These are phyloP conservation scores for Talaromyces pinophilus DNA, from an alignment of 2,329 filamentous ascomycete genomes.

Conservation along the genomic window DNA sequence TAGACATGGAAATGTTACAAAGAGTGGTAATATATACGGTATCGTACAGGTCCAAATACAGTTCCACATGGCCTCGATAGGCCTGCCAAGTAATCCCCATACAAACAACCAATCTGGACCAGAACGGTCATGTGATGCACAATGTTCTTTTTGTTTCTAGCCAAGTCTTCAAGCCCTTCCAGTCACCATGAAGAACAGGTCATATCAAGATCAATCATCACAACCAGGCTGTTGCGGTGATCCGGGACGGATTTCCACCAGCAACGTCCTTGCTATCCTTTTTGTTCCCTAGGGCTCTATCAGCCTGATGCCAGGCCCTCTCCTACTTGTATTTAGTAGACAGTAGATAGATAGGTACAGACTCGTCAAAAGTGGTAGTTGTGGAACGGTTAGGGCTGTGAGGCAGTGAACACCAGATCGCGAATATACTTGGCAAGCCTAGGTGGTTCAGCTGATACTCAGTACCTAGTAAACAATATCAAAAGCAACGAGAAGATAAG, in stretches of 20 bases:
- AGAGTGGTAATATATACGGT: neutral
- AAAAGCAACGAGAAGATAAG: neutral
- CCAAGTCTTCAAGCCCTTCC: constrained; percentile 5
- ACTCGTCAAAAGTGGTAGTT: neutral
- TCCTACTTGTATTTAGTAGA: neutral
- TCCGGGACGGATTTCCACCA: neutral
- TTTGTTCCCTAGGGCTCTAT: neutral
- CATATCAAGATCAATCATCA: neutral
- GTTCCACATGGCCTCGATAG: neutral
- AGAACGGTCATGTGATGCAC: neutral
- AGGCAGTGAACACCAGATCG: neutral
- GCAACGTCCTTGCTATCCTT: neutral
- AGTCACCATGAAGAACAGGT: neutral
- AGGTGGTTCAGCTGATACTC: constrained; percentile 7
- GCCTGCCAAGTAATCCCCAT: neutral
- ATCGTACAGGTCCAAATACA: neutral
- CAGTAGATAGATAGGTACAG: neutral
- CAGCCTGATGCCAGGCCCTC: neutral
- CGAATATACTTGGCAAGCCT: neutral
- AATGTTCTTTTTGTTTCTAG: constrained; percentile 16
- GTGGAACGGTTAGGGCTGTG: neutral
- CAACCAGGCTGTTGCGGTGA: neutral
- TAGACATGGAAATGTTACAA: neutral
- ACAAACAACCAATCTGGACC: neutral
- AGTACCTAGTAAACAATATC: neutral